These are phyloP conservation scores for Sicyos baderoa DNA, from an alignment of 306 rosid species.

Conservation along the genomic window DNA sequence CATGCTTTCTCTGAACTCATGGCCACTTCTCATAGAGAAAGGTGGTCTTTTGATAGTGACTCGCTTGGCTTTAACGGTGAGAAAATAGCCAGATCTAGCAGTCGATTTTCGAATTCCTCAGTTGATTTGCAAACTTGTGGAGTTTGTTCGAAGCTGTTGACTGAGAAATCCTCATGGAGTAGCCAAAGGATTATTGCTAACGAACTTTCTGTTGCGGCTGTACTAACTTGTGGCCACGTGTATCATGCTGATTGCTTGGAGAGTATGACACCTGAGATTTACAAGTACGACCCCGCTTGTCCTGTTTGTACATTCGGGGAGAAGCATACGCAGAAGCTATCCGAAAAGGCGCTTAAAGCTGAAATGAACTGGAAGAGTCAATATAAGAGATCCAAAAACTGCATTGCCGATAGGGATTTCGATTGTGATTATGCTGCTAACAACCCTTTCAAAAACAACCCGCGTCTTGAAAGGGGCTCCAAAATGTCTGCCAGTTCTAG, in stretches of 20 bases:
- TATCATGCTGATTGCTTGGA: conserved; percentile 94
- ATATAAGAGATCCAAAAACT: conserved; percentile 50
- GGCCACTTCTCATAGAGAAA: conserved; percentile 77
- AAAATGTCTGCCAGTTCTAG: conserved; percentile 56
- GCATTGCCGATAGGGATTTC: conserved; percentile 45
- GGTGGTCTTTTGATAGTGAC: conserved; percentile 91
- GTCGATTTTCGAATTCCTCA: conserved; percentile 72
- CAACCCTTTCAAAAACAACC: conserved; percentile 42
- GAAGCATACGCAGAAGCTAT: conserved; percentile 52
- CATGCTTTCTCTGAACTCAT: conserved; percentile 89
- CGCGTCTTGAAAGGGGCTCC: conserved; percentile 38
- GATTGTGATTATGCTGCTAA: conserved; percentile 47
- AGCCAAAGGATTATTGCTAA: conserved; percentile 43
- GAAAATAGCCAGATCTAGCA: conserved; percentile 63
- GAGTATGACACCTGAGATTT: conserved; percentile 59
- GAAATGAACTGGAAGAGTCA: conserved; percentile 63
- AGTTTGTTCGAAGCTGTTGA: conserved; percentile 50
- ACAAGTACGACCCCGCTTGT: conserved; percentile 80
- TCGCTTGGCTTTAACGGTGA: conserved; percentile 49
- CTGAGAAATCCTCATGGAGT: conserved; percentile 51
- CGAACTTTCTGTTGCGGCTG: conserved; percentile 64
- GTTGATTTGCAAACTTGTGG: conserved; percentile 36
- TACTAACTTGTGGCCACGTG: conserved; percentile 71
- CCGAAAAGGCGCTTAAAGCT: conserved; percentile 62
- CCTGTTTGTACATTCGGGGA: conserved; percentile 79